Conservation (phyloP, 805 yeast genomes). For the Suhomyces faveliae region DNA sequence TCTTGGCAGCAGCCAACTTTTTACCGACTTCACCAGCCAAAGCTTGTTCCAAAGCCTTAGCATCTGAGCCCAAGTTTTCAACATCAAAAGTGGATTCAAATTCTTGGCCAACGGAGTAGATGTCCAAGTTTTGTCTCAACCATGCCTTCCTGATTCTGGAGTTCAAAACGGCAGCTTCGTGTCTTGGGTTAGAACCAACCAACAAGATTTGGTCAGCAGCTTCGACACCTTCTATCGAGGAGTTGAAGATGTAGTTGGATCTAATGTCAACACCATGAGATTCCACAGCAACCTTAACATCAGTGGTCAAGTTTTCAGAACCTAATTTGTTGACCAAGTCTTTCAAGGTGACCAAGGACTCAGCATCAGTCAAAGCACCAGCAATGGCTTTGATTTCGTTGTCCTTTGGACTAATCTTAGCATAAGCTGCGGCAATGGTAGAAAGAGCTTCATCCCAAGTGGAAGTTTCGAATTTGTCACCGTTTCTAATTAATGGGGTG, state of each 20-base stretch:
- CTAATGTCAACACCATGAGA: conserved; percentile 73
- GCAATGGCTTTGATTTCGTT: conserved; percentile 78
- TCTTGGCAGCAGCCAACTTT: conserved; percentile 62
- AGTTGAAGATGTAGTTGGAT: conserved; percentile 77
- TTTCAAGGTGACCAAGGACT: conserved; percentile 76
- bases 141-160: conserved; percentile 80
- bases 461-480: conserved; percentile 66
- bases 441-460: conserved; percentile 87
- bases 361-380: conserved; percentile 82
- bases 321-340: conserved; percentile 75
- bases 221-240: conserved; percentile 75
- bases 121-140: conserved; percentile 65
- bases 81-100: conserved; percentile 76
- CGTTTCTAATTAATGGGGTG: conserved; percentile 70
- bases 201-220: conserved; percentile 78
- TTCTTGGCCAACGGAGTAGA: conserved; percentile 70
- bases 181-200: conserved; percentile 86
- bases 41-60: conserved; percentile 56
- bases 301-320: conserved; percentile 78
- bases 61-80: conserved; percentile 61
- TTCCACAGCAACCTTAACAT: conserved; percentile 54
- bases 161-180: conserved; percentile 85
- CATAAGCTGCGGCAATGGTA: conserved; percentile 61
- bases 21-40: conserved; percentile 67
- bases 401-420: conserved; percentile 54